These are phyloP conservation scores for Chlorella sp. DNA, from an alignment of 139 green algal genomes.

Conservation along the genomic window DNA sequence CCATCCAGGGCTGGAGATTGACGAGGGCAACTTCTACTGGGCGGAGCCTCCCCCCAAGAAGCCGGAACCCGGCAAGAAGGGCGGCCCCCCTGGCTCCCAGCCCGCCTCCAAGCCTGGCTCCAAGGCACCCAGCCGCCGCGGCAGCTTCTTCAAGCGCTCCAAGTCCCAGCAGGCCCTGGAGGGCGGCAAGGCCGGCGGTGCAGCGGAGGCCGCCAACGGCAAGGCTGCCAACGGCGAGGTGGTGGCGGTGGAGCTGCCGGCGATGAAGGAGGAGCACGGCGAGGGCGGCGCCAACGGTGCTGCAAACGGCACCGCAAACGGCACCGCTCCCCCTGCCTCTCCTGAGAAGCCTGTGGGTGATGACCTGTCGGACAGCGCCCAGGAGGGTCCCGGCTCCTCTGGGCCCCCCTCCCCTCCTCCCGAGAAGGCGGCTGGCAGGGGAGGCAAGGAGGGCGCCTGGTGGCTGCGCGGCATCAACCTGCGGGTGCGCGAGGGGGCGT, in stretches of 20 bases:
- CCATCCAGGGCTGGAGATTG: conserved; percentile 41
- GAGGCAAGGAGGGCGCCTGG: conserved; percentile 44
- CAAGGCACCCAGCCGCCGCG: not conserved
- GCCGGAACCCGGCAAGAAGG: not conserved
- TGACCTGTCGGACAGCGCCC: conserved; percentile 20
- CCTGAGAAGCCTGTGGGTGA: too few relatives aligned
- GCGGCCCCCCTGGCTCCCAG: not conserved
- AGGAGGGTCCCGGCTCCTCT: not conserved
- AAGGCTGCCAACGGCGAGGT: too few relatives aligned
- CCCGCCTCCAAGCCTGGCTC: not conserved
- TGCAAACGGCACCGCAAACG: not conserved
- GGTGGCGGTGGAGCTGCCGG: conserved; percentile 9
- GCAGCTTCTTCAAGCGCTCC: not conserved
- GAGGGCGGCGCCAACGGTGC: not conserved
- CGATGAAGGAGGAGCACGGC: conserved; percentile 21
- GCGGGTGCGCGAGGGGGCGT: conserved; percentile 6
- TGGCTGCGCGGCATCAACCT: conserved; percentile 74
- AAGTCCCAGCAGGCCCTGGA: not conserved
- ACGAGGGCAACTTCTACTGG: conserved; percentile 58
- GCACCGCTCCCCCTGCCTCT: too few relatives aligned
- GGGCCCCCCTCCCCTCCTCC: conserved; percentile 1
- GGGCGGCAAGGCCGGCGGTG: not conserved
- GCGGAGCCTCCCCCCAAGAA: conserved; percentile 43
- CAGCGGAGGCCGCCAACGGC: too few relatives aligned
- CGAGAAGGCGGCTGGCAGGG: conserved; percentile 1